Evolutionary conservation across 257 asterid species (phyloP).

Genomic region (Datura wrightii): DNA sequence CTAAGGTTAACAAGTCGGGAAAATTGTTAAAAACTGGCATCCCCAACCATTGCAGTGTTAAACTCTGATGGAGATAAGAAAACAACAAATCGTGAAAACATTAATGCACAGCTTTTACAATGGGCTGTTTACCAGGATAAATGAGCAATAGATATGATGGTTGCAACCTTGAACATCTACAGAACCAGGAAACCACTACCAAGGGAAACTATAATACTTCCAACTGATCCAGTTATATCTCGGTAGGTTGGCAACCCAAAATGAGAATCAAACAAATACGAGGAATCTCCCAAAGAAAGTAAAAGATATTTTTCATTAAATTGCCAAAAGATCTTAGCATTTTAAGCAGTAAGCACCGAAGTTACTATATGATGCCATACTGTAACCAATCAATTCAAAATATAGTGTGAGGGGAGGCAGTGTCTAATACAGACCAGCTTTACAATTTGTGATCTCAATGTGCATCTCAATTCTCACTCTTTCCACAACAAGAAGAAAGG

Average conservation of each 20-base stretch:
- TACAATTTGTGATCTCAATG: not conserved
- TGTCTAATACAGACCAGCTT: not conserved
- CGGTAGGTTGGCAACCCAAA: slow-evolving; percentile 11
- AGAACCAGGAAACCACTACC: not conserved
- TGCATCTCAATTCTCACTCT: not conserved
- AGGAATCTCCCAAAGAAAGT: not conserved
- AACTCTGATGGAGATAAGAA: not conserved
- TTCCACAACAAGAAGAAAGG: slow-evolving; percentile 19
- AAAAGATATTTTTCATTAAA: not conserved
- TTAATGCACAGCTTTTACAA: not conserved
- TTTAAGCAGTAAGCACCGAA: not conserved
- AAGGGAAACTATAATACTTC: not conserved
- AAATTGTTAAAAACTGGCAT: not conserved
- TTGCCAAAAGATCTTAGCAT: not conserved
- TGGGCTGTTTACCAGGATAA: not conserved
- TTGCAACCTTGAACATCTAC: not conserved
- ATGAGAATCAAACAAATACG: not conserved
- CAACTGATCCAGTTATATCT: not conserved
- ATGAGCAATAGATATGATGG: not conserved
- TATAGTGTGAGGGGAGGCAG: not conserved
- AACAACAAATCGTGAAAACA: not conserved
- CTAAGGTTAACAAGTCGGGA: not conserved
- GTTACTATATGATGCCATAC: not conserved
- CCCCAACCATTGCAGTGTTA: slow-evolving; percentile 22
- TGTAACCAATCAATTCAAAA: not conserved